phyloP scores from a whole-genome alignment of 2,329 filamentous ascomycete genomes.

The Malbranchea zuffiana region DNA sequence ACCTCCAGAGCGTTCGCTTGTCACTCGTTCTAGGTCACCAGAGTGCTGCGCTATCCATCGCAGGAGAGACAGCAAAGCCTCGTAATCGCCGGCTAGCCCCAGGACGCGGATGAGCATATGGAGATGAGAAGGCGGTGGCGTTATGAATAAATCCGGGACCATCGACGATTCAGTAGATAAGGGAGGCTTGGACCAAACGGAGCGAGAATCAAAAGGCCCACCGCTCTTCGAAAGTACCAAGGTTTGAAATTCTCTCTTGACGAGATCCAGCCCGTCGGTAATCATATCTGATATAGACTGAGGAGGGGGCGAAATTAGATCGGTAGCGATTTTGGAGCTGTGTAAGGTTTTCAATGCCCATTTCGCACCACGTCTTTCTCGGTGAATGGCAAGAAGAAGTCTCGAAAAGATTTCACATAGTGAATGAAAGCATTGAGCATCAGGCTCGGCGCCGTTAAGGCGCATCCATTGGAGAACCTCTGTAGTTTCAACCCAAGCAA shows the following conservation, averaged over 20 bases:
- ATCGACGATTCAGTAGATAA: background rate
- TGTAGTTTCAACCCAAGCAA: conserved; percentile 30
- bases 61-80: conserved; percentile 31
- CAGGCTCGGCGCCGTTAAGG: conserved; percentile 9
- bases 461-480: conserved; percentile 28
- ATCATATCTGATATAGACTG: conserved; percentile 23
- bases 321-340: too few species aligned
- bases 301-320: background rate
- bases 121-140: conserved; percentile 30
- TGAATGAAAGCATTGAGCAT: conserved; percentile 8
- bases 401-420: conserved; percentile 7
- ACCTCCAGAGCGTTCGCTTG: conserved; percentile 30
- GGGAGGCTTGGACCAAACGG: background rate
- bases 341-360: conserved; percentile 5
- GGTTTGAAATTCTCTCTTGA: conserved; percentile 28
- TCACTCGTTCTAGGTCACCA: conserved; percentile 24
- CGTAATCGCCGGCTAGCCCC: conserved; percentile 30
- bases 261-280: conserved; percentile 21
- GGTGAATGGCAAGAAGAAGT: conserved; percentile 4
- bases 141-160: conserved; percentile 25
- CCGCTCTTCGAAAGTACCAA: conserved; percentile 24
- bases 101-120: conserved; percentile 35
- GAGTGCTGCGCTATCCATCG: conserved; percentile 33
- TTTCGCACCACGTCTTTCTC: conserved; percentile 10
- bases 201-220: conserved; percentile 5